phyloP scores from a whole-genome alignment of 768 basidiomycete species.

The Omphalotus guepiniiformis region DNA sequence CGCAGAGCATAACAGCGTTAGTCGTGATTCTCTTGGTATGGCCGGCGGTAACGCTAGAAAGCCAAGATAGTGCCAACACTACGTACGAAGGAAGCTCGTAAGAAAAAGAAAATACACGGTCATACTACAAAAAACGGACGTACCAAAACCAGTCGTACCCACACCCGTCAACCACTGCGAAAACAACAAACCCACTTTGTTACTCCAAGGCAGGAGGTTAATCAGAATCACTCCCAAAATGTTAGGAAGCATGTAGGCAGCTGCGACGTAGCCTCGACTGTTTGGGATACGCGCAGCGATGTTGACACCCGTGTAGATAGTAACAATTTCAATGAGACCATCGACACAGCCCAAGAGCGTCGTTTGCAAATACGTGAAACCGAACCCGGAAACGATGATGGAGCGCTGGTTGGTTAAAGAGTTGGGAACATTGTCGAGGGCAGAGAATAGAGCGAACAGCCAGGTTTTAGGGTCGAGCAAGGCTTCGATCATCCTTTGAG shows the following conservation, averaged over 20 bases:
- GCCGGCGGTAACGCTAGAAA: constrained; percentile 60
- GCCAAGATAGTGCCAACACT: constrained; percentile 58
- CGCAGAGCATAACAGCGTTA: constrained; percentile 71
- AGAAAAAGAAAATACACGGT: too few relatives aligned
- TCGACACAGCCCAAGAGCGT: constrained; percentile 67
- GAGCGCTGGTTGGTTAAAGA: constrained; percentile 31
- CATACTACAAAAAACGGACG: background rate
- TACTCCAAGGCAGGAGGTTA: constrained; percentile 58
- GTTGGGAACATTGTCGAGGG: constrained; percentile 61
- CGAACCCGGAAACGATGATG: constrained; percentile 61
- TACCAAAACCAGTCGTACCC: constrained; percentile 51
- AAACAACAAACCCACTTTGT: constrained; percentile 64
- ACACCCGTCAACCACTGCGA: constrained; percentile 49
- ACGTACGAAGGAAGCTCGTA: background rate
- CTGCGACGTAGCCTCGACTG: constrained; percentile 58
- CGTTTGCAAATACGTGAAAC: constrained; percentile 60
- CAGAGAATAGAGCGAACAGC: constrained; percentile 69
- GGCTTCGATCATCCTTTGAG: constrained; percentile 59
- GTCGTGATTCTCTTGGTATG: constrained; percentile 69
- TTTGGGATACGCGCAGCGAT: constrained; percentile 54
- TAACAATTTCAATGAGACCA: constrained; percentile 59
- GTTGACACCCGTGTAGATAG: constrained; percentile 62
- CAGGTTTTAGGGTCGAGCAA: constrained; percentile 68
- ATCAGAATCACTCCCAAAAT: constrained; percentile 59
- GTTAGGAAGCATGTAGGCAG: constrained; percentile 59